phyloP scores from a whole-genome alignment of 2,329 filamentous ascomycete species.

The Alternaria burnsii region DNA sequence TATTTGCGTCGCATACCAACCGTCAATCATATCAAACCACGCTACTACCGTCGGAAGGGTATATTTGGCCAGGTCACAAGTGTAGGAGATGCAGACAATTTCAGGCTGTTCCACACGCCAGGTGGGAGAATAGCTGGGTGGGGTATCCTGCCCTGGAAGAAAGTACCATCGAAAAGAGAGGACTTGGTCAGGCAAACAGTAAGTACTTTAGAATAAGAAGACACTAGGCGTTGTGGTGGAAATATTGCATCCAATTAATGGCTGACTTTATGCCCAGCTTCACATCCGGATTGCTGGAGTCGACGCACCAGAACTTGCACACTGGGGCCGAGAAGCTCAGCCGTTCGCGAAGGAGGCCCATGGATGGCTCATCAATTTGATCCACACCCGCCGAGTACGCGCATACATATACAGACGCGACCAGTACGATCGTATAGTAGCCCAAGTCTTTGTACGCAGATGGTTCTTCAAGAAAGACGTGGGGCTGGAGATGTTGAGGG shows the following conservation, averaged over 20 bases:
- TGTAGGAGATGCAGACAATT: constrained; percentile 96
- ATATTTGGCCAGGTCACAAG: constrained; percentile 88
- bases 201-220: constrained; percentile 29
- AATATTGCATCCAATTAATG: not conserved
- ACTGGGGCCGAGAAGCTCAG: constrained; percentile 90
- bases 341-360: constrained; percentile 84
- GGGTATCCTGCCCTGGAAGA: constrained; percentile 83
- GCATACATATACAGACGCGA: constrained; percentile 85
- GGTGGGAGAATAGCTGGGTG: constrained; percentile 88
- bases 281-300: constrained; percentile 89
- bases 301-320: constrained; percentile 90
- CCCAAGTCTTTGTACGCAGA: constrained; percentile 78
- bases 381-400: constrained; percentile 77
- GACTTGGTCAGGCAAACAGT: constrained; percentile 81
- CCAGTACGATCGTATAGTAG: constrained; percentile 91
- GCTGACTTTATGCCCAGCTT: constrained; percentile 65
- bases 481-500: constrained; percentile 86
- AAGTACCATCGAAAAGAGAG: constrained; percentile 72
- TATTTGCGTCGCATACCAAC: constrained; percentile 87
- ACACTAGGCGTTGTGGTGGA: not conserved
- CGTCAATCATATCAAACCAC: constrained; percentile 75
- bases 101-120: constrained; percentile 92
- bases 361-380: constrained; percentile 77
- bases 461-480: constrained; percentile 78
- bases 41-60: constrained; percentile 76